phyloP scores from a whole-genome alignment of 306 rosid species.

The Elaeagnus macrophylla region DNA sequence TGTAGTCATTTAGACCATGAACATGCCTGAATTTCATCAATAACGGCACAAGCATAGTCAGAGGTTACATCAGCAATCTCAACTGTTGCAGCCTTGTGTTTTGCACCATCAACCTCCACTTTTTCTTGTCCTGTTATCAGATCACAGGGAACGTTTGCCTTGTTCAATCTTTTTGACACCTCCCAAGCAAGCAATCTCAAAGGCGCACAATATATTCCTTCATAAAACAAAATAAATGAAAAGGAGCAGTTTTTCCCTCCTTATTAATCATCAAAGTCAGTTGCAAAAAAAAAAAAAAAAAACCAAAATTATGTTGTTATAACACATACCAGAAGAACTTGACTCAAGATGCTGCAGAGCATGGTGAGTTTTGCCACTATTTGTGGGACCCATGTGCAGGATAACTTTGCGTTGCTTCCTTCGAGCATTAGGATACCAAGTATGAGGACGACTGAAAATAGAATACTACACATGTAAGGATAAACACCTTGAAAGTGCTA shows the following conservation, averaged over 20 bases:
- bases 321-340: slow-evolving; percentile 69
- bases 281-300: background rate
- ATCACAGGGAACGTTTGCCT: slow-evolving; percentile 80
- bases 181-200: slow-evolving; percentile 98
- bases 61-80: slow-evolving; percentile 92
- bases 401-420: slow-evolving; percentile 63
- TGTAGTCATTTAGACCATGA: slow-evolving; percentile 12
- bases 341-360: slow-evolving; percentile 75
- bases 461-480: slow-evolving; percentile 1
- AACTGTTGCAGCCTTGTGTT: slow-evolving; percentile 83
- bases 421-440: slow-evolving; percentile 91
- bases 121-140: slow-evolving; percentile 89
- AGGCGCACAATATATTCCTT: slow-evolving; percentile 94
- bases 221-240: slow-evolving; percentile 17
- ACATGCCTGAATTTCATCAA: slow-evolving; percentile 95
- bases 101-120: slow-evolving; percentile 79
- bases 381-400: slow-evolving; percentile 94
- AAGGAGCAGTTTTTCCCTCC: slow-evolving; percentile 8
- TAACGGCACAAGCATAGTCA: slow-evolving; percentile 62
- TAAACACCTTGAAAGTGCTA: background rate
- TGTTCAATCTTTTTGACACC: slow-evolving; percentile 82
- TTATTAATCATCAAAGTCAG: slow-evolving; percentile 7
- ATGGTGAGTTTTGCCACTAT: slow-evolving; percentile 88
- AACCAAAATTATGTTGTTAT: background rate
- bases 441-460: slow-evolving; percentile 63